Conservation (phyloP, 2,329 filamentous ascomycete genomes). For the Dactylella cylindrospora region DNA sequence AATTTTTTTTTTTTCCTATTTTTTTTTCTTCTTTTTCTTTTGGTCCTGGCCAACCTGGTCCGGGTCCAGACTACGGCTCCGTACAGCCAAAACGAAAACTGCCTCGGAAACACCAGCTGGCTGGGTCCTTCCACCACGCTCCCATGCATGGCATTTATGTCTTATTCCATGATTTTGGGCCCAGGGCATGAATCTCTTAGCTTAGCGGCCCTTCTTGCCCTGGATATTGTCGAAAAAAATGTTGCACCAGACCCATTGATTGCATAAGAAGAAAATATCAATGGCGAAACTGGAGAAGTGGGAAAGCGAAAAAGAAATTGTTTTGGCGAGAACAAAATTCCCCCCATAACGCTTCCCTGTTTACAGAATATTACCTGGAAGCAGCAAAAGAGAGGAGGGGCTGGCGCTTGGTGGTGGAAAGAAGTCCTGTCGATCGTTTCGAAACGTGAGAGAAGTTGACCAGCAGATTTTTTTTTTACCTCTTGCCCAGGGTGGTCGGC, state of each 20-base stretch:
- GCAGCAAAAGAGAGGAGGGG: constrained; percentile 1
- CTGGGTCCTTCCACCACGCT: constrained; percentile 33
- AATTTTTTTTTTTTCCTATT: constrained; percentile 7
- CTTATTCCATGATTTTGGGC: constrained; percentile 40
- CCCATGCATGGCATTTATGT: constrained; percentile 43
- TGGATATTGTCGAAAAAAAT: too few species aligned
- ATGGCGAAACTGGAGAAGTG: too few species aligned
- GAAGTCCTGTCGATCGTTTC: background rate
- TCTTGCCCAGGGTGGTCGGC: background rate
- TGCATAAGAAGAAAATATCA: too few species aligned
- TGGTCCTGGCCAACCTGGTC: constrained; percentile 17
- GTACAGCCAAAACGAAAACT: constrained; percentile 19
- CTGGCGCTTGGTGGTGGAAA: constrained; percentile 1
- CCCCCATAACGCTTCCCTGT: background rate
- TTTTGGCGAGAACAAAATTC: background rate
- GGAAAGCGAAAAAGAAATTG: too few species aligned
- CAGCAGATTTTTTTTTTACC: background rate
- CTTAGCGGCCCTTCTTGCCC: too few species aligned
- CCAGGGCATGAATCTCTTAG: constrained; percentile 16
- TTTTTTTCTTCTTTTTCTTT: constrained; percentile 4
- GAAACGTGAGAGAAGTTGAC: background rate
- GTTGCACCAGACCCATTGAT: too few species aligned
- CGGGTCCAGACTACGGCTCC: constrained; percentile 3
- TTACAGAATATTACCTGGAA: constrained; percentile 7
- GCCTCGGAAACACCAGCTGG: constrained; percentile 44